phyloP scores from a whole-genome alignment of 2,329 filamentous ascomycete species.

The Colletotrichum euphorbiae region DNA sequence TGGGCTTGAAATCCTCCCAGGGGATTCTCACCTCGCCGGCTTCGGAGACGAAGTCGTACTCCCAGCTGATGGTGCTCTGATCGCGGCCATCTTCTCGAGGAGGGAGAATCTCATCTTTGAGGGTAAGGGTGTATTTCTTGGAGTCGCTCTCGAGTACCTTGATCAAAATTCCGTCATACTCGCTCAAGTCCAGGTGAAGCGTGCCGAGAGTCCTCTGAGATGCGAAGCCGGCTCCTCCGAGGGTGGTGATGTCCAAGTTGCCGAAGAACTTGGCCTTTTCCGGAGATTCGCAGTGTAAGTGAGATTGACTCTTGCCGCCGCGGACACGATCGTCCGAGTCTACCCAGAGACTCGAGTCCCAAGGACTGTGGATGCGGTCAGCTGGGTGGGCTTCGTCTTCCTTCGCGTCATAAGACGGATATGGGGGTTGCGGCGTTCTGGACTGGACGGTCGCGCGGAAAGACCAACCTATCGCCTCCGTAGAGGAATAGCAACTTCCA shows the following conservation, averaged over 20 bases:
- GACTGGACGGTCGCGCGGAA: not conserved
- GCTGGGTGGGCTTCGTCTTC: not conserved
- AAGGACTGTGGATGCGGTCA: slow-evolving; percentile 57
- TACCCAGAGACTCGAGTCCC: slow-evolving; percentile 72
- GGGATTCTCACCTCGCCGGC: slow-evolving; percentile 63
- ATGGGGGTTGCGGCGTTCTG: not conserved
- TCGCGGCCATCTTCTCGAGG: slow-evolving; percentile 74
- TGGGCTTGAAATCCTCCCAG: slow-evolving; percentile 76
- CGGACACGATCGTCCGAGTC: slow-evolving; percentile 82
- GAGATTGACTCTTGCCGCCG: slow-evolving; percentile 73
- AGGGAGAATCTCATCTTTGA: slow-evolving; percentile 77
- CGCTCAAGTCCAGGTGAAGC: slow-evolving; percentile 71
- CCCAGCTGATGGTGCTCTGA: slow-evolving; percentile 78
- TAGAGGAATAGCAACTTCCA: slow-evolving; percentile 50
- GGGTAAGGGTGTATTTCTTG: slow-evolving; percentile 78
- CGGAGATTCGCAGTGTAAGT: slow-evolving; percentile 52
- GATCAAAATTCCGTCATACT: slow-evolving; percentile 71
- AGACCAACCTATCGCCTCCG: slow-evolving; percentile 54
- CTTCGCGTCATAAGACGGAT: not conserved
- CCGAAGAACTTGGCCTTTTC: slow-evolving; percentile 72
- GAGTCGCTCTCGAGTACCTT: slow-evolving; percentile 65
- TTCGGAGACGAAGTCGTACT: slow-evolving; percentile 71
- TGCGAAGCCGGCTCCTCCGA: slow-evolving; percentile 86
- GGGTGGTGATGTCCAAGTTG: slow-evolving; percentile 76
- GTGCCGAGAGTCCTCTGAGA: slow-evolving; percentile 76